These are phyloP conservation scores for Kappamyces sp. DNA, from an alignment of 192 early-diverging fungal genomes.

Conservation along the genomic window DNA sequence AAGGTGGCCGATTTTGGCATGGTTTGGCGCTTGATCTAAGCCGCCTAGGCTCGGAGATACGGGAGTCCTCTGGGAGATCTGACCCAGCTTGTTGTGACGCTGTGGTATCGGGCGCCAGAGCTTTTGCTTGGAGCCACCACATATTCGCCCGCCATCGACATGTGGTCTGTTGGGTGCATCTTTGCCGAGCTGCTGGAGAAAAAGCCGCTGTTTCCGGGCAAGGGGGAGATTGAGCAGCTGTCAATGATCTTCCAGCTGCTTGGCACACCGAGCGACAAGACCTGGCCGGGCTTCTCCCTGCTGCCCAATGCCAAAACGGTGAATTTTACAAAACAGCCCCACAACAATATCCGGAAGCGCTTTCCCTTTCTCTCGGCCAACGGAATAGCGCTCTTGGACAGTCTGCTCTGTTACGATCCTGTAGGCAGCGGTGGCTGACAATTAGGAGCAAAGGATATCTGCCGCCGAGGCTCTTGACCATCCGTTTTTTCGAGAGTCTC, in stretches of 20 bases:
- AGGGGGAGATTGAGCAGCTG: constrained; percentile 88
- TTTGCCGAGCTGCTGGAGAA: constrained; percentile 89
- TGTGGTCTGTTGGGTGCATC: constrained; percentile 95
- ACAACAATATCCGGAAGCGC: constrained; percentile 32
- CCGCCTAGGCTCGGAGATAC: constrained; percentile 33
- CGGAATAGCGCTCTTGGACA: constrained; percentile 72
- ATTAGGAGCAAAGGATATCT: constrained; percentile 65
- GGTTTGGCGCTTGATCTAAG: too few species aligned
- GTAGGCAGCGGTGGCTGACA: not conserved
- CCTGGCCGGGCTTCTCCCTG: constrained; percentile 74
- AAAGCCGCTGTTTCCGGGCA: constrained; percentile 76
- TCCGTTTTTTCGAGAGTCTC: constrained; percentile 83
- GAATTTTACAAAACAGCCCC: constrained; percentile 63
- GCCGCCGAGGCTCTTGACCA: constrained; percentile 87
- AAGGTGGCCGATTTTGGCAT: constrained; percentile 58
- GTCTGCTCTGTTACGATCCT: constrained; percentile 81
- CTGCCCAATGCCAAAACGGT: constrained; percentile 71
- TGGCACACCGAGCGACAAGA: constrained; percentile 78
- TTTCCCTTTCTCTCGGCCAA: constrained; percentile 61
- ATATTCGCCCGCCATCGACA: constrained; percentile 86
- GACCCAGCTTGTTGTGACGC: constrained; percentile 75
- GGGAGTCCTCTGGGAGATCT: constrained; percentile 46
- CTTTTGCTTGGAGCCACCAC: constrained; percentile 79
- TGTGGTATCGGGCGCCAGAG: constrained; percentile 97
- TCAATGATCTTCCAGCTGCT: constrained; percentile 77